Conservation (phyloP, 2,329 filamentous ascomycete genomes). For the Pseudogymnoascus sp. region DNA sequence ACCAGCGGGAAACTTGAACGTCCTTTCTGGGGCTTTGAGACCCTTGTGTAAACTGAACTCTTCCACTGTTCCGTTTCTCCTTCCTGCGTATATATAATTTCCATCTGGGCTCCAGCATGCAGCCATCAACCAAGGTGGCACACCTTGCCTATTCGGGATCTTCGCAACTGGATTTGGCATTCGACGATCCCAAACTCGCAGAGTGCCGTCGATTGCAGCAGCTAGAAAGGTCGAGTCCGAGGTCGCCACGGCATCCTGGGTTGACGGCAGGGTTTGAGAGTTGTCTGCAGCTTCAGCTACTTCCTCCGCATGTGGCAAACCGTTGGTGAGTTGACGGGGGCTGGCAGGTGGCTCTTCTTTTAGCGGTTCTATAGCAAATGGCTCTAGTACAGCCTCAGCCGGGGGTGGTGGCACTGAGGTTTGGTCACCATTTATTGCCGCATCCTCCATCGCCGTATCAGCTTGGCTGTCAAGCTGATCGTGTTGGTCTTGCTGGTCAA, state of each 20-base stretch:
- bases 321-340: slow-evolving; percentile 31
- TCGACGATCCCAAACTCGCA: slow-evolving; percentile 90
- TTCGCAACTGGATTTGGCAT: slow-evolving; percentile 69
- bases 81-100: slow-evolving; percentile 87
- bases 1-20: slow-evolving; percentile 80
- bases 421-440: slow-evolving; percentile 10
- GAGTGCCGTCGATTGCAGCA: slow-evolving; percentile 75
- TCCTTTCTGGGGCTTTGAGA: slow-evolving; percentile 65
- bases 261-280: slow-evolving; percentile 29
- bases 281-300: slow-evolving; percentile 27
- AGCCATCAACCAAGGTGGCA: slow-evolving; percentile 95
- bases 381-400: slow-evolving; percentile 16
- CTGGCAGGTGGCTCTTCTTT: background rate
- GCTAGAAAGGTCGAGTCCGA: slow-evolving; percentile 80
- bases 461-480: slow-evolving; percentile 4
- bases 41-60: slow-evolving; percentile 85
- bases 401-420: slow-evolving; percentile 13
- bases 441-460: slow-evolving; percentile 19
- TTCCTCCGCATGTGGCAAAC: slow-evolving; percentile 42
- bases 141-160: slow-evolving; percentile 64
- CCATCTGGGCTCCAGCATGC: slow-evolving; percentile 95
- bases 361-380: background rate
- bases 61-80: slow-evolving; percentile 87
- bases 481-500: slow-evolving; percentile 24
- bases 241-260: slow-evolving; percentile 49